Conservation (phyloP, 192 early-diverging fungal species). For the Lobosporangium transversale region DNA sequence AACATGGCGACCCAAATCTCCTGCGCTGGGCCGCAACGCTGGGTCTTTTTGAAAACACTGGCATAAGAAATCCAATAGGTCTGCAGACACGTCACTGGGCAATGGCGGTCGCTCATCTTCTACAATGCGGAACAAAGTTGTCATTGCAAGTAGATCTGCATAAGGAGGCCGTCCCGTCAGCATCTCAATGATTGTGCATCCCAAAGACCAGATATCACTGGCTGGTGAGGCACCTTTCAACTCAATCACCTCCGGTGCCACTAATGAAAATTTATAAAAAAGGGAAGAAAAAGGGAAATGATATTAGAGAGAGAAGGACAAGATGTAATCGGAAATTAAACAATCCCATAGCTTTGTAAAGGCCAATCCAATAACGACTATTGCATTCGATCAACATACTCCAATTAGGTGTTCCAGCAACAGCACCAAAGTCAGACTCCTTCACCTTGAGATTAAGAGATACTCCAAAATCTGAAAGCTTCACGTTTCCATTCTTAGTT, state of each 20-base stretch:
- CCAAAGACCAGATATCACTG: slow-evolving; percentile 95
- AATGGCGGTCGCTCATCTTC: slow-evolving; percentile 90
- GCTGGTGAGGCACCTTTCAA: slow-evolving; percentile 86
- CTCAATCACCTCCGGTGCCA: slow-evolving; percentile 94
- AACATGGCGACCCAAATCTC: slow-evolving; percentile 74
- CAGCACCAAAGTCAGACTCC: slow-evolving; percentile 71
- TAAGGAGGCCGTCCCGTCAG: slow-evolving; percentile 95
- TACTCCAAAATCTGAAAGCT: slow-evolving; percentile 97
- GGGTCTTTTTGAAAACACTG: slow-evolving; percentile 90
- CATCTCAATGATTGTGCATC: slow-evolving; percentile 94
- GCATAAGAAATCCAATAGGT: slow-evolving; percentile 83
- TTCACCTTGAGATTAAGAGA: slow-evolving; percentile 82
- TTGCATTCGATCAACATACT: slow-evolving; percentile 52
- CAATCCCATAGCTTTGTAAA: too few species aligned
- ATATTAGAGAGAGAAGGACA: too few species aligned
- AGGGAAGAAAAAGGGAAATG: neutral
- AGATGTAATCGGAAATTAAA: too few species aligned
- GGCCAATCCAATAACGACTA: too few species aligned
- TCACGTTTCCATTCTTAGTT: slow-evolving; percentile 96
- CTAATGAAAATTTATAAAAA: slow-evolving; percentile 6
- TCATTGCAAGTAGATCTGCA: slow-evolving; percentile 83
- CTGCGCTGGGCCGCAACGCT: slow-evolving; percentile 74
- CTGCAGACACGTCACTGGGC: slow-evolving; percentile 81
- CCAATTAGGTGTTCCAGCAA: slow-evolving; percentile 89
- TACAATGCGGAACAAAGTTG: slow-evolving; percentile 94